Base-by-base conservation (phyloP, 139 green algal species). In the Chlamydomonas incerta region DNA sequence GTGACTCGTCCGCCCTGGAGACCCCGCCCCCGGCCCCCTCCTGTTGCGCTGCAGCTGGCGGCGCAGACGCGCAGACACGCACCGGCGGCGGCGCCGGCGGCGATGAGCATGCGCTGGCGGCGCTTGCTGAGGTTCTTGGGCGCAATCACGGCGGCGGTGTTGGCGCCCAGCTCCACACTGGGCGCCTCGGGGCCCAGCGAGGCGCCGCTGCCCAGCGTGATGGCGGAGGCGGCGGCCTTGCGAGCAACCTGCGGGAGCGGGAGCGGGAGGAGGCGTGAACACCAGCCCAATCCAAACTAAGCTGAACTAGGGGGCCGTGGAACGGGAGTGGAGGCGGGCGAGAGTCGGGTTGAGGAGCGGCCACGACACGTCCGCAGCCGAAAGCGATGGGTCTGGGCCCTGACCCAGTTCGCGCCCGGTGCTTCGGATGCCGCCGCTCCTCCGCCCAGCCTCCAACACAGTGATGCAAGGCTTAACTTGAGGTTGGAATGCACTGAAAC, bases 161-260 rank as follows among this genome's bases (percentile, higher is more conserved):
- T 92, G 69, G 91, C 92, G 3, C 97, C 97, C 35, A 99, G 96
- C 83, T 99, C 97, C n/a, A 99, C 97, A 65, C 80, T 93, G 67
- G 97, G 97, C 0, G 96, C 97, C 86, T 99, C 97, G 0, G 97
- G 97, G 0, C 97, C 97, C 57, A 99, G 88, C 2, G 92, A 97
- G 33, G 93, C 93, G 9, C 97, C 97, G 23, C 88, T 94, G 52
- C 96, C 95, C 13, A 98, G 89, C 0, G 94, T 98, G 73, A 98
- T 89, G 18, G 94, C 93, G 14, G 93, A 93, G 11, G 94, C 93
- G 0, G 65, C 26, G 6, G 90, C 88, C 88, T 93, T 93, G 58
- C 91, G 89, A 29, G 92, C 89, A 10, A 94, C 92, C 91, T 94
- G 87, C 21, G 29, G 0, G 72, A 4, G 31, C 0, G 52, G 14